A percentile compares a stretch with the other conserved stretches of the same genome.
These are phyloP conservation scores for Hamamelis virginiana DNA, from an alignment of 164 flowering plant species.

Conservation along the genomic window DNA sequence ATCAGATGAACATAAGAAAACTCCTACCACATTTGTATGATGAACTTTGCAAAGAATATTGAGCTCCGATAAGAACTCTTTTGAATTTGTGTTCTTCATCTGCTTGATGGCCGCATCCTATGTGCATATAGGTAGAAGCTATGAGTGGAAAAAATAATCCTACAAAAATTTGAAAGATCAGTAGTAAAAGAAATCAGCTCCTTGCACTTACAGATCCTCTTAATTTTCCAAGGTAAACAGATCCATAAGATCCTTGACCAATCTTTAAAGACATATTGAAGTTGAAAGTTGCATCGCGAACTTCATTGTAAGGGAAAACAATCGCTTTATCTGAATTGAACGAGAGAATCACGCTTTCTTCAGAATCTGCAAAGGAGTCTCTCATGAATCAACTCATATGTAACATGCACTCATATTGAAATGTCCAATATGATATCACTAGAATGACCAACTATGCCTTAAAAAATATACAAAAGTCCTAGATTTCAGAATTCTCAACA, in stretches of 20 bases:
- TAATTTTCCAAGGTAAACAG: conserved; percentile 32
- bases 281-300: conserved; percentile 27
- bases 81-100: conserved; percentile 39
- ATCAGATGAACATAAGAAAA: not conserved
- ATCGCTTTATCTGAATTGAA: conserved; percentile 21
- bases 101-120: conserved; percentile 45
- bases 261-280: conserved; percentile 25
- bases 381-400: not conserved
- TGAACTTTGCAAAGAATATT: conserved; percentile 34
- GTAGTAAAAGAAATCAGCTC: not conserved
- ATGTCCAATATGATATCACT: not conserved
- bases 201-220: conserved; percentile 24
- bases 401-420: not conserved
- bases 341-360: conserved; percentile 11
- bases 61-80: conserved; percentile 42
- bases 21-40: conserved; percentile 34
- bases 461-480: not conserved
- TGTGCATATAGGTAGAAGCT: not conserved
- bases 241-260: conserved; percentile 42
- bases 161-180: not conserved
- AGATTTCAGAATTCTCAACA: not conserved
- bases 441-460: not conserved
- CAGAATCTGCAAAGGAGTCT: conserved; percentile 17
- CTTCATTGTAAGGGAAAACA: conserved; percentile 26
- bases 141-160: not conserved